Evolutionary conservation across 176 grass and related monocot species (phyloP).

Genomic region (Hsuehochloa calcarea): DNA sequence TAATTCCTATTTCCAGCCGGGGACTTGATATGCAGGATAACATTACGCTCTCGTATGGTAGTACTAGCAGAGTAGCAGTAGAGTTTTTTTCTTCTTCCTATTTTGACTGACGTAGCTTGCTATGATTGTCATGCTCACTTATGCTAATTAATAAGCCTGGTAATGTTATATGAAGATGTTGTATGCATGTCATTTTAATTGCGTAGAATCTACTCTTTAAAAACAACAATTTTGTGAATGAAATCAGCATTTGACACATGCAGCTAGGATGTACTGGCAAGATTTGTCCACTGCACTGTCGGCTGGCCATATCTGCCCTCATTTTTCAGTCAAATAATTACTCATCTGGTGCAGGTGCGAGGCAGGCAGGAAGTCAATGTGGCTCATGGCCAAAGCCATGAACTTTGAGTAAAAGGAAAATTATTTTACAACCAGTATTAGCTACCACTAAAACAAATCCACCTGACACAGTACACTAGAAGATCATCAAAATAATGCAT

Average conservation of each 20-base stretch:
- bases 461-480: background rate
- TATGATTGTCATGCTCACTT: background rate
- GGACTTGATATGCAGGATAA: background rate
- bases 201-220: background rate
- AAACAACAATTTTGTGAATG: background rate
- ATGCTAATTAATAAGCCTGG: background rate
- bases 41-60: background rate
- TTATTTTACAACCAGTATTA: background rate
- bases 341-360: background rate
- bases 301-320: background rate
- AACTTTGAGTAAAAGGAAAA: background rate
- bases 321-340: conserved; percentile 21
- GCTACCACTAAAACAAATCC: background rate
- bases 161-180: background rate
- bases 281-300: conserved; percentile 9
- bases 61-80: background rate
- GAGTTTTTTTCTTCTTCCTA: background rate
- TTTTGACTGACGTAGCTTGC: background rate
- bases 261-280: background rate
- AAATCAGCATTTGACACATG: background rate
- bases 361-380: conserved; percentile 40
- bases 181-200: background rate
- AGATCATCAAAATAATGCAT: background rate
- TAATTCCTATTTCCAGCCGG: background rate
- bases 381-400: background rate